Base-by-base conservation (phyloP, 2,329 filamentous ascomycete genomes). In the Cadophora malorum region DNA sequence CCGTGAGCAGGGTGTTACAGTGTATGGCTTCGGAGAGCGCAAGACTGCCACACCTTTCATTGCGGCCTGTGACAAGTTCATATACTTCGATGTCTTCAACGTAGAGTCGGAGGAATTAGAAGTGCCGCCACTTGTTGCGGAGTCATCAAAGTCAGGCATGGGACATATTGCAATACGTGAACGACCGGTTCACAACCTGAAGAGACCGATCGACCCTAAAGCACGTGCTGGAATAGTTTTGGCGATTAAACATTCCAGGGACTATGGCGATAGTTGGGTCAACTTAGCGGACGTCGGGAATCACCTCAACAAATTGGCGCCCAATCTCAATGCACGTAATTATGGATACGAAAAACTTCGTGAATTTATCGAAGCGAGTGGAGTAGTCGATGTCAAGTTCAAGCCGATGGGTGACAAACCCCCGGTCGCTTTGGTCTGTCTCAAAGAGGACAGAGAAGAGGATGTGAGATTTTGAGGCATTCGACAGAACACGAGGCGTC, bases 1-100 rank as follows among this genome's bases (percentile, higher is more conserved):
- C 14, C 59, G 59, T 35, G 59, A 62, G 14, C 59, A 62, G 59
- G 59, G 59, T 10, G 59, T 62, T 23, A 62, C 59, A 1, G 59
- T 62, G 1, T 62, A 62, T 35, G 59, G 59, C 45, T 62, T 62
- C 9, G 59, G 59, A 9, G 41, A 62, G 28, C 59, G 59, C 3
- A 45, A 49, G 19, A 62, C 59, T 6, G 25, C 4, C 59, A 62
- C 19, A 6, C 7, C 59, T 19, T 62, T 62, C 28, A 47, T 62
- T 21, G 38, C 59, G 5, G 59, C 59, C 9, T 62, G 59, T 35
- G 59, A 62, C 23, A 62, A 50, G 19, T 62, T 62, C 19, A 35
- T 62, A 12, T 62, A 62, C 10, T 45, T 62, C 31, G 59, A 62
- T 62, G 59, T 62, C 7, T 21, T 61, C 19, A 61, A 47, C 16